Evolutionary conservation across 805 yeast genomes (phyloP).

Genomic region (Wickerhamia fluorescens): DNA sequence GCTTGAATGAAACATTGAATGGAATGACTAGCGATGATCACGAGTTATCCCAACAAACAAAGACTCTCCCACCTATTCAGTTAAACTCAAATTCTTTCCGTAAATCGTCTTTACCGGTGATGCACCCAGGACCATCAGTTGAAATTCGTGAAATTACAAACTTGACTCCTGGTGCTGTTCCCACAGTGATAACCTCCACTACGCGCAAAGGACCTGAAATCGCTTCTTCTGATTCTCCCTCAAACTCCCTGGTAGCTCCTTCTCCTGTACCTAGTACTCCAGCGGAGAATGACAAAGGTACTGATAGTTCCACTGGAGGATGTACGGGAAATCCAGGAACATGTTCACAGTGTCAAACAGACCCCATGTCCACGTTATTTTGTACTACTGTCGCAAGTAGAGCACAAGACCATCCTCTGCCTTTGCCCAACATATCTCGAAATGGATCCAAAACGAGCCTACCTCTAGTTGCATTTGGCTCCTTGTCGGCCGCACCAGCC

Average conservation of each 20-base stretch:
- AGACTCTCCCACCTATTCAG: conserved; percentile 38
- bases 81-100: conserved; percentile 16
- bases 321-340: conserved; percentile 89
- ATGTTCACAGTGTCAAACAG: conserved; percentile 73
- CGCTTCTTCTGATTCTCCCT: no score
- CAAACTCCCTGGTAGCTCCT: no score
- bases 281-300: conserved; percentile 2
- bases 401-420: conserved; percentile 17
- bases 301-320: conserved; percentile 25
- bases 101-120: conserved; percentile 43
- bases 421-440: no score
- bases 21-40: conserved; percentile 6
- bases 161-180: conserved; percentile 32
- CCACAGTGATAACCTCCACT: conserved; percentile 26
- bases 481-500: no score
- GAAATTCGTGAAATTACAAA: conserved; percentile 42
- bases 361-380: conserved; percentile 83
- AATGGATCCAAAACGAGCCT: no score
- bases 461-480: no score
- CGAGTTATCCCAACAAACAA: conserved; percentile 8
- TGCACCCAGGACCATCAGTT: conserved; percentile 59
- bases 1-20: conserved; percentile 22
- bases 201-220: no score
- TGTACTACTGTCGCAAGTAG: conserved; percentile 77
- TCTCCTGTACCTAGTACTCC: conserved; percentile 1